Evolutionary conservation across 1,284 basidiomycete species (phyloP), one percentile per base, ranked within the genome.

Genomic region (Malassezia cuniculi): DNA sequence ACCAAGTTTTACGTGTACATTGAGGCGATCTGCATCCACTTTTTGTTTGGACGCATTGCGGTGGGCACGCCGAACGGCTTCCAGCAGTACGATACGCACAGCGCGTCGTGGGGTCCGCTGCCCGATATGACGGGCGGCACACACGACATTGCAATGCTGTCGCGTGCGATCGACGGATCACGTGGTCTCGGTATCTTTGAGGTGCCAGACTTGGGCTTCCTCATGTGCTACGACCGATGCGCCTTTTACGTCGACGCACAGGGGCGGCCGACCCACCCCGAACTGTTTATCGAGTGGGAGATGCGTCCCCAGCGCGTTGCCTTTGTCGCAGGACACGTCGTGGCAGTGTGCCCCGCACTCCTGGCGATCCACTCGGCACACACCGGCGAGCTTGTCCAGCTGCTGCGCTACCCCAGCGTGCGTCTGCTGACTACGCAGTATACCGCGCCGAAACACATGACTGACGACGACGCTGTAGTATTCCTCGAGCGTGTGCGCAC

Each of bases 61-160:
- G 82, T 97, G 41, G 75, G 90, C 21, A 89, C 86, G 54, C 77
- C 81, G 2, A 86, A 83, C 59, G 86, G 85, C n/a, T 90, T 94
- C 57, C 60, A 67, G 70, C 90, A 94, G 56, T 93, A 94, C 83
- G 83, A 93, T 65, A 73, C 95, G 22, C 69, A 69, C 36, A 50
- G 47, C 17, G 78, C 85, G 68, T 81, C 83, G 69, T 85, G 83
- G 57, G 83, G 85, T 2, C 83, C 82, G 1, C 86, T 93, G 21
- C 73, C 74, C 1, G 70, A 71, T 38, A 72, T 73, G 39, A 68
- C 71, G 39, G 81, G 83, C 6, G 75, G 63, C 16, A 59, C 52
- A 27, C 49, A 69, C 28, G 82, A 86, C 51, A 82, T 86, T 53
- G 76, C 78, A 37, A 68, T 94, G 27, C 76, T 44, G 6, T 14